Evolutionary conservation across 495 filamentous ascomycete genomes (phyloP).

Genomic region (Daldinia grandis): DNA sequence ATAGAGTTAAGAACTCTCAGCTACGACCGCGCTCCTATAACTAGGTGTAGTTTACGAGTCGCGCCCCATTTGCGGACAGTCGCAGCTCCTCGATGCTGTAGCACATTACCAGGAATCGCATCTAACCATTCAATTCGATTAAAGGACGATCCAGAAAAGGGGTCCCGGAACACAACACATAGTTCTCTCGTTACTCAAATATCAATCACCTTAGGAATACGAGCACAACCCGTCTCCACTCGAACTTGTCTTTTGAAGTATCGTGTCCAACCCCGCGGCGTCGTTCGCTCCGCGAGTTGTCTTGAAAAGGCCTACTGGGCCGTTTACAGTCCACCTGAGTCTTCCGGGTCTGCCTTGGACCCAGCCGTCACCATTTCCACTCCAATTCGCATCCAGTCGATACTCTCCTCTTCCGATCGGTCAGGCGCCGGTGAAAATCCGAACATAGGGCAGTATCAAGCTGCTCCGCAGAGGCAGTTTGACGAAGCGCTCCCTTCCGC

Average conservation of each 20-base stretch:
- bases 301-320: conserved; percentile 30
- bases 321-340: conserved; percentile 14
- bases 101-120: conserved; percentile 31
- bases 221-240: conserved; percentile 11
- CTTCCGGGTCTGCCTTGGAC: conserved; percentile 43
- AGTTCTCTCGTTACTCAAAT: conserved; percentile 31
- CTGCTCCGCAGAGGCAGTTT: conserved; percentile 49
- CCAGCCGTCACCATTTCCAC: conserved; percentile 60
- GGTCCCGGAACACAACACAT: conserved; percentile 18
- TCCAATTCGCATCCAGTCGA: conserved; percentile 59
- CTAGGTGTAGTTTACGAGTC: conserved; percentile 23
- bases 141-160: conserved; percentile 17
- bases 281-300: conserved; percentile 30
- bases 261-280: conserved; percentile 27
- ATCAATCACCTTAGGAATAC: conserved; percentile 16
- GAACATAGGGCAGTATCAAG: conserved; percentile 40
- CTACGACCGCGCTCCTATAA: conserved; percentile 2
- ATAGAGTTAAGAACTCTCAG: not conserved
- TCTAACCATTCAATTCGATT: conserved; percentile 25
- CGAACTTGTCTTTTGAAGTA: conserved; percentile 14
- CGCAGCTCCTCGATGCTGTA: conserved; percentile 40
- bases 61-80: conserved; percentile 36
- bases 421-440: conserved; percentile 50
- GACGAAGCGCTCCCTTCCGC: conserved; percentile 48
- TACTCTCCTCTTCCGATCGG: conserved; percentile 57